A percentile compares a stretch with the other conserved stretches of the same genome.
Evolutionary conservation across 257 asterid genomes (phyloP).

Genomic region (Solanum chilense): DNA sequence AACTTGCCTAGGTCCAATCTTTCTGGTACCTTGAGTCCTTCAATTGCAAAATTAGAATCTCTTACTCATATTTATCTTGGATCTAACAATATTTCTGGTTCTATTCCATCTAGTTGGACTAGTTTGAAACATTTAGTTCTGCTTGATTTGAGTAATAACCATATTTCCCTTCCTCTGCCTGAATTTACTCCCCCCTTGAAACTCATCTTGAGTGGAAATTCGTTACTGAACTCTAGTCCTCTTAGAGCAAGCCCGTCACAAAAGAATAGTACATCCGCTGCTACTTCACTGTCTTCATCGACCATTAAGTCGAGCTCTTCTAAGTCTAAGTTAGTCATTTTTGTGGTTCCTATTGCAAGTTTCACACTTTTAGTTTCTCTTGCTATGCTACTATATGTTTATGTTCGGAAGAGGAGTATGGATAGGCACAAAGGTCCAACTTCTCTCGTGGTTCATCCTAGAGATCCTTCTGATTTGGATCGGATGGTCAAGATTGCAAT

Average conservation of each 20-base stretch:
- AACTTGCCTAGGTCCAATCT: conserved; percentile 53
- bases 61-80: conserved; percentile 39
- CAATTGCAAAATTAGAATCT: conserved; percentile 48
- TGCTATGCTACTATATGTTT: conserved; percentile 33
- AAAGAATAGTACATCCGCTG: conserved; percentile 15
- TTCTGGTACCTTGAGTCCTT: conserved; percentile 59
- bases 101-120: conserved; percentile 56
- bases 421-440: conserved; percentile 18
- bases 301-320: conserved; percentile 1
- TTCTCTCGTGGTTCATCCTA: conserved; percentile 72
- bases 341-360: conserved; percentile 45
- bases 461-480: conserved; percentile 49
- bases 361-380: conserved; percentile 36
- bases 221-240: conserved; percentile 27
- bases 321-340: conserved; percentile 24
- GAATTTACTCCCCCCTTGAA: conserved; percentile 30
- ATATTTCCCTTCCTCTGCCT: conserved; percentile 68
- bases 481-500: conserved; percentile 46
- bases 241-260: conserved; percentile 10
- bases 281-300: not conserved
- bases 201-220: conserved; percentile 42
- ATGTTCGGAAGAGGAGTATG: conserved; percentile 35
- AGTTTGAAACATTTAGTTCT: conserved; percentile 38
- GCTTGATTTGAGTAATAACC: conserved; percentile 57
- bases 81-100: conserved; percentile 61